A percentile compares a stretch with the other conserved stretches of the same genome.
phyloP scores from a whole-genome alignment of 75 land plant genomes.

The Sequoiadendron giganteum region DNA sequence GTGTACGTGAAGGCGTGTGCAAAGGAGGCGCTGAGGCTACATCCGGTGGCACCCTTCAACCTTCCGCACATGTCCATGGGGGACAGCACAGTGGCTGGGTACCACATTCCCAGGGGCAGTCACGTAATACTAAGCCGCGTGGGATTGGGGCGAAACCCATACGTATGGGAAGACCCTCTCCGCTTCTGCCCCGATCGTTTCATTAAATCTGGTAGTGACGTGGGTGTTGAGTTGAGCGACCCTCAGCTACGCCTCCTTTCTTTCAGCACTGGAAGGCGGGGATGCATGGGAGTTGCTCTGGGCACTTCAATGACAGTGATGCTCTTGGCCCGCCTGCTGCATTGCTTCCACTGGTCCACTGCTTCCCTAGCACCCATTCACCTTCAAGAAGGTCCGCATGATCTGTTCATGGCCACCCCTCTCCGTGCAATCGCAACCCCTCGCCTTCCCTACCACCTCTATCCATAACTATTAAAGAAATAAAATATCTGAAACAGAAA shows the following conservation, averaged over 20 bases:
- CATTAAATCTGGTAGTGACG: no score
- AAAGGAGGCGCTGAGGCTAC: constrained; percentile 11
- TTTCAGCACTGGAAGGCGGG: constrained; percentile 34
- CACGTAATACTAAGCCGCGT: constrained; percentile 10
- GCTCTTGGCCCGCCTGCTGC: no score
- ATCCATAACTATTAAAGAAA: no score
- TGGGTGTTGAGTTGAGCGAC: no score
- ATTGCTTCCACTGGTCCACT: no score
- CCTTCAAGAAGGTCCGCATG: not conserved
- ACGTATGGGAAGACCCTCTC: constrained; percentile 34
- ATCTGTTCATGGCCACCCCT: constrained; percentile 22
- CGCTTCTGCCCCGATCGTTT: constrained; percentile 21
- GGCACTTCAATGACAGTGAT: no score
- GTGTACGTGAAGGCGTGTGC: constrained; percentile 21
- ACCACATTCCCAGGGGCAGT: constrained; percentile 43
- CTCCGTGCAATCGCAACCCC: constrained; percentile 1
- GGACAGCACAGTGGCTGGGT: constrained; percentile 37
- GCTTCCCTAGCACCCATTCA: not conserved
- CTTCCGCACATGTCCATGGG: constrained; percentile 37
- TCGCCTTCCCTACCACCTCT: no score
- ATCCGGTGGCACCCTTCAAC: constrained; percentile 40
- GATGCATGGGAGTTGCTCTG: constrained; percentile 15
- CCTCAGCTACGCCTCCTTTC: constrained; percentile 29
- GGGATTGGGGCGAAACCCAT: constrained; percentile 32
- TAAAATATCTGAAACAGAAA: no score